phyloP scores from a whole-genome alignment of 2,329 filamentous ascomycete genomes.

The Thyridium curvatum region DNA sequence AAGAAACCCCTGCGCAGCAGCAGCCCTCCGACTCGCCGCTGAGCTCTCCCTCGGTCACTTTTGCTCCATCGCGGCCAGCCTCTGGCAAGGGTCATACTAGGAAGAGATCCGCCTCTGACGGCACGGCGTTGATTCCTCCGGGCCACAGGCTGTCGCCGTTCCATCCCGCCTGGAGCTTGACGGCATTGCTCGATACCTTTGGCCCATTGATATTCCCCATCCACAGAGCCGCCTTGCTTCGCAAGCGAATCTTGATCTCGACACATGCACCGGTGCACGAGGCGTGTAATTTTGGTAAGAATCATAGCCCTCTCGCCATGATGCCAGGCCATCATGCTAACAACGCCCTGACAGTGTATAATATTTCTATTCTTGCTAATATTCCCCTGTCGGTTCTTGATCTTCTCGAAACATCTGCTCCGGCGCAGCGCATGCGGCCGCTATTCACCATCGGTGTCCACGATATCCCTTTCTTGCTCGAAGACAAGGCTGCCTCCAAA shows the following conservation, averaged over 20 bases:
- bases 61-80: constrained; percentile 27
- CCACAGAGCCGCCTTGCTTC: constrained; percentile 76
- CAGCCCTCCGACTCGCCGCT: constrained; percentile 40
- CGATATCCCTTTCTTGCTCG: constrained; percentile 74
- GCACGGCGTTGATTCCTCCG: constrained; percentile 48
- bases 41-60: constrained; percentile 43
- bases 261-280: constrained; percentile 79
- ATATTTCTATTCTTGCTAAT: constrained; percentile 87
- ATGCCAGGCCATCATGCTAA: constrained; percentile 9
- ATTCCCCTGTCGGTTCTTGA: constrained; percentile 71
- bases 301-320: neutral
- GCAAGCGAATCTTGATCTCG: constrained; percentile 83
- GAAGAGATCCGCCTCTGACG: constrained; percentile 57
- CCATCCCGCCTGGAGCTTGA: constrained; percentile 82
- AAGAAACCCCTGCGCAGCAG: constrained; percentile 28
- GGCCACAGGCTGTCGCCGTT: constrained; percentile 66
- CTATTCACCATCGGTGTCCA: constrained; percentile 93
- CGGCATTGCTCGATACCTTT: constrained; percentile 71
- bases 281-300: constrained; percentile 80
- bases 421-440: constrained; percentile 63
- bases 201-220: constrained; percentile 90
- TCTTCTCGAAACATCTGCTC: constrained; percentile 55
- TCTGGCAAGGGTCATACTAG: constrained; percentile 40
- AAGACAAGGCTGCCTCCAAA: constrained; percentile 46
- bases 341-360: constrained; percentile 61